Percentiles rank a stretch among this genome's conserved stretches.
Conservation (phyloP, 140 eudicot genomes). For the Artemisia princeps region DNA sequence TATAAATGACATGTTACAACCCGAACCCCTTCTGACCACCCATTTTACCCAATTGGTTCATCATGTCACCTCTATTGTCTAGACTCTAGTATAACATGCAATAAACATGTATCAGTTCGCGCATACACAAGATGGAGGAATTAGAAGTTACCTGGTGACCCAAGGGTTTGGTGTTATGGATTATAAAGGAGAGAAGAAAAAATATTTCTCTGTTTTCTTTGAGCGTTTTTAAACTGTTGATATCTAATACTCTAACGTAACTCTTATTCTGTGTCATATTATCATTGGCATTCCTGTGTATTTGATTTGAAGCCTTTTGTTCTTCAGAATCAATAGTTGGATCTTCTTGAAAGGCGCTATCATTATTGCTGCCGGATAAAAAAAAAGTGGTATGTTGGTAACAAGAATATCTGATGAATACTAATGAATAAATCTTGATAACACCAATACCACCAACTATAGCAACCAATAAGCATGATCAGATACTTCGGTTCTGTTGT, state of each 20-base stretch:
- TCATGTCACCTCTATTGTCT: not conserved
- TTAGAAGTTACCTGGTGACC: conserved; percentile 73
- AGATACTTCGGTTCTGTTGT: not conserved
- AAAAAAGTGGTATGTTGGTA: not conserved
- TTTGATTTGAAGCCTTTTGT: conserved; percentile 31
- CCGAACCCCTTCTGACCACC: not conserved
- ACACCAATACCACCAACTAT: not conserved
- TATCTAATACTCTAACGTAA: conserved; percentile 52
- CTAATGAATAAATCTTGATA: not conserved
- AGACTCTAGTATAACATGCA: not conserved
- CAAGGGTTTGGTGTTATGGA: conserved; percentile 86
- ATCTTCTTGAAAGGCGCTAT: conserved; percentile 28
- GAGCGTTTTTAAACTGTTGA: conserved; percentile 47
- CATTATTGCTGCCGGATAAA: conserved; percentile 18
- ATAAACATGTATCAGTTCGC: not conserved
- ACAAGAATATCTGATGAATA: conserved; percentile 16
- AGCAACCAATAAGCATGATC: not conserved
- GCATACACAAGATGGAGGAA: conserved; percentile 12
- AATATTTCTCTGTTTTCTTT: conserved; percentile 64
- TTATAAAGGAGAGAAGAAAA: conserved; percentile 59
- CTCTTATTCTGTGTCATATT: conserved; percentile 39
- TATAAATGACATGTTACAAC: not conserved
- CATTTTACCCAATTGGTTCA: not conserved
- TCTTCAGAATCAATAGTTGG: conserved; percentile 30
- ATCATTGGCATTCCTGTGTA: conserved; percentile 28